Evolutionary conservation across 495 filamentous ascomycete species (phyloP), one percentile per base, ranked within the genome.

Genomic region (Penicillium parvum): DNA sequence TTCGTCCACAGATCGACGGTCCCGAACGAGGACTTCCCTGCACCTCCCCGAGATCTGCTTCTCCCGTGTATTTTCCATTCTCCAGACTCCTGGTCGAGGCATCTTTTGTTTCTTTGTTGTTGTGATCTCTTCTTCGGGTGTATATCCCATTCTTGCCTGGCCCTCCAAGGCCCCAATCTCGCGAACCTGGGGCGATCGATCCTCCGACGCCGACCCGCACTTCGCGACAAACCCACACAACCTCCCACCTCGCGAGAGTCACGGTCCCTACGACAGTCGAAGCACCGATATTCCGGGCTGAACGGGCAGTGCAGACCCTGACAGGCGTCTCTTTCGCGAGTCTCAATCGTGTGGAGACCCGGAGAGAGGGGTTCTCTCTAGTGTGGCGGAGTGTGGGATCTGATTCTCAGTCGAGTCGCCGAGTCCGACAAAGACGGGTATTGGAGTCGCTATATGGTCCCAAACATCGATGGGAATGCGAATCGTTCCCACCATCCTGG

Each of bases 401-500:
- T 45, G 15, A 44, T 40, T 39, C 34, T 45, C 42, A 45, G 26
- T 46, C 49, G 49, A 57, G 47, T 51, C 47, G 40, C 46, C 43
- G 38, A 49, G 45, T 40, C 50, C 29, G 45, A 34, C 34, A 40
- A 35, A 22, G 20, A 25, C 41, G 21, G 40, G 46, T 34, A 41
- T 38, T 38, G 42, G 20, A 57, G 37, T 61, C 63, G 57, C 69
- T 71, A 60, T 62, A 71, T 71, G 68, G 53, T 64, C 60, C 52
- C 62, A 63, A 58, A 61, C 41, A 63, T 64, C 60, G 57, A 74
- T 73, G 68, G 70, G 68, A 70, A 68, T 66, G 62, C 57, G 39
- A 61, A 61, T 47, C 43, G 37, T 48, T 59, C 60, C 50, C 59
- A 57, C 47, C 57, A 57, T 52, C 45, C 51, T 57, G 64, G 66